Evolutionary conservation across 306 rosid genomes (phyloP), one percentile per base, ranked within the genome.

Genomic region (Vicia sativa): DNA sequence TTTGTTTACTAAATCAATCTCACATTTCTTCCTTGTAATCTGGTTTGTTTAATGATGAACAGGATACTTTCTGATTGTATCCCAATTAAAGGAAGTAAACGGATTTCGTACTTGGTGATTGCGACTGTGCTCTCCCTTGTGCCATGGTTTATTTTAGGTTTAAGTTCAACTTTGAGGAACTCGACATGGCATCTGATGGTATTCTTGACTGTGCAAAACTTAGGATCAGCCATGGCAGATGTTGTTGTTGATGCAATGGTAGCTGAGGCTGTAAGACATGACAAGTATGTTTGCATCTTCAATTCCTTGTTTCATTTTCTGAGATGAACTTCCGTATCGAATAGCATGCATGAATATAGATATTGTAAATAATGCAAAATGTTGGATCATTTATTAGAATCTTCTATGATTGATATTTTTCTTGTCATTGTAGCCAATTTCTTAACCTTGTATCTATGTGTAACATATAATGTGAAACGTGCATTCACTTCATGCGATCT

Each of bases 241-340:
- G 96, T 90, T n/a, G 95, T 90, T 54, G 75, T 90, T 66, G 96
- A 90, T 78, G 96, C 96, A 73, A 90, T 90, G 96, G 86, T 87
- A 70, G 96, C 96, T 11, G 96, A 90, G 77, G 95, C 96, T 56
- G 95, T 80, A 60, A 75, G 96, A 84, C 38, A 62, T 68, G 95
- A 90, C 50, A 71, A 75, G 96, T 90, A 81, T 66, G 87, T 75
- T 38, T 67, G 45, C 78, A 49, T 46, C 21, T 55, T 53, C 31
- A 67, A 54, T 82, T 69, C 65, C 42, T 45, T 60, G 25, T 77
- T 46, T 56, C 34, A 57, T 62, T 61, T 23, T 49, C 41, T 23
- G n/a, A 34, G 38, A 26, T 13, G 11, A 68, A 61, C 44, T 37
- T 8, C 34, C 48, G 9, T 61, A 37, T 59, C 23, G 45, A 73